phyloP scores from a whole-genome alignment of 1,284 basidiomycete genomes.

The Vanrija sp. region DNA sequence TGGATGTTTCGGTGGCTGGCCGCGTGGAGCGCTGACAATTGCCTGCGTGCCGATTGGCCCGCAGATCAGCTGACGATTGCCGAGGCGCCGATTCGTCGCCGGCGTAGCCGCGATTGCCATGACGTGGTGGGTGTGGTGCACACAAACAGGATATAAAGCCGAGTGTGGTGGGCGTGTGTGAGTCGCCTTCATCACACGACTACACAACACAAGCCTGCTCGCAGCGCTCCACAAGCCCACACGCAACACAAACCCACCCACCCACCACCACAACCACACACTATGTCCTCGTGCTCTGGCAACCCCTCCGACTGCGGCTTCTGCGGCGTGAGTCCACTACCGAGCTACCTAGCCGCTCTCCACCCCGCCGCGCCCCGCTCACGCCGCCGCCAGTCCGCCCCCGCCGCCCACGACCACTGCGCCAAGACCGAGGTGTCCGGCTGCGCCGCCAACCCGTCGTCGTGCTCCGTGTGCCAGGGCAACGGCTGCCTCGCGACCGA shows the following conservation, averaged over 20 bases:
- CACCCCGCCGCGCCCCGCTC: neutral
- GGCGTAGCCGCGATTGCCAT: no score
- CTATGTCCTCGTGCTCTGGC: slow-evolving; percentile 35
- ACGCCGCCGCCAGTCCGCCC: neutral
- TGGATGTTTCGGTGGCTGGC: no score
- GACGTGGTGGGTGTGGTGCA: no score
- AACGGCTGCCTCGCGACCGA: slow-evolving; percentile 40
- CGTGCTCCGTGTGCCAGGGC: slow-evolving; percentile 39
- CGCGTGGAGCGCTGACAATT: no score
- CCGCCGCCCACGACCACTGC: slow-evolving; percentile 25
- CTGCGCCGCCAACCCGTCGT: slow-evolving; percentile 37
- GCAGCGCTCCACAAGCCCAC: no score
- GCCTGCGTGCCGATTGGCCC: no score
- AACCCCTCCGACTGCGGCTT: slow-evolving; percentile 43
- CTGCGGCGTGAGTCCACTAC: slow-evolving; percentile 36
- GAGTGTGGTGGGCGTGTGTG: no score
- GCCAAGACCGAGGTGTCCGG: slow-evolving; percentile 40
- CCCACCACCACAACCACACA: neutral
- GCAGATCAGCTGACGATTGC: no score
- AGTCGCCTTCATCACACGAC: no score
- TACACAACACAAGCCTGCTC: no score
- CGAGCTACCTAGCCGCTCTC: neutral
- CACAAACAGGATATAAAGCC: no score
- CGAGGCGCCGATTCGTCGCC: no score
- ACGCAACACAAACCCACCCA: neutral